phyloP scores from a whole-genome alignment of 2,329 filamentous ascomycete species.

The Chaetomiaceae sp. region DNA sequence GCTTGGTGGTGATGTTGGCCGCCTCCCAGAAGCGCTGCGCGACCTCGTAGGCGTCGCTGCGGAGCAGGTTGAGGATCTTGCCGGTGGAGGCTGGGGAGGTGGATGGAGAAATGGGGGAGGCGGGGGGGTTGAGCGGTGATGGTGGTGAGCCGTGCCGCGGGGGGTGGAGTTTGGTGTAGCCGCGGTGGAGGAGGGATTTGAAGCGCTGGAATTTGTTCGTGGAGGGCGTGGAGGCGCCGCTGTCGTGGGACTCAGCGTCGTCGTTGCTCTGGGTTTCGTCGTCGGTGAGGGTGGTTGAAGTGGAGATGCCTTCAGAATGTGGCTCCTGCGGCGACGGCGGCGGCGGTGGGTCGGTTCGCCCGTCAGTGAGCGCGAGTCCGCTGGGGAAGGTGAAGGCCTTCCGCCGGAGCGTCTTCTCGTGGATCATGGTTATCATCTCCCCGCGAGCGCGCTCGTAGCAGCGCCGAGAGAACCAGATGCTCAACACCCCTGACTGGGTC shows the following conservation, averaged over 20 bases:
- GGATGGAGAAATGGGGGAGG: background rate
- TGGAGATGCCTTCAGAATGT: slow-evolving; percentile 9
- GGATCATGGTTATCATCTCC: slow-evolving; percentile 79
- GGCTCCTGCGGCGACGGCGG: slow-evolving; percentile 1
- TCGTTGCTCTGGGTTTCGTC: slow-evolving; percentile 12
- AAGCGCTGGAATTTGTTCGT: slow-evolving; percentile 11
- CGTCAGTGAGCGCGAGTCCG: background rate
- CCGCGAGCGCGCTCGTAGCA: slow-evolving; percentile 78
- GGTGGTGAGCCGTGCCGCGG: slow-evolving; percentile 20
- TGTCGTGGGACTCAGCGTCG: background rate
- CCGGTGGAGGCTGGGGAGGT: slow-evolving; percentile 67
- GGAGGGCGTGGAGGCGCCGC: background rate
- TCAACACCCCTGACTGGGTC: slow-evolving; percentile 61
- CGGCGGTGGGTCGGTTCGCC: background rate
- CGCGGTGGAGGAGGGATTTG: slow-evolving; percentile 11
- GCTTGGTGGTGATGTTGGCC: slow-evolving; percentile 66
- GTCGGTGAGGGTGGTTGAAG: slow-evolving; percentile 20
- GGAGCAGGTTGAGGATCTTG: slow-evolving; percentile 84
- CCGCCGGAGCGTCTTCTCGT: slow-evolving; percentile 66
- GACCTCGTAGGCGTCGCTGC: slow-evolving; percentile 75
- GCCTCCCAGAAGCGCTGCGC: slow-evolving; percentile 87
- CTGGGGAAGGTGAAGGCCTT: slow-evolving; percentile 47
- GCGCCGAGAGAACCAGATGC: slow-evolving; percentile 75
- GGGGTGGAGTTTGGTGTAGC: slow-evolving; percentile 19
- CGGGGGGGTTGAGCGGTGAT: background rate